A percentile compares a stretch with the other conserved stretches of the same genome.
These are phyloP conservation scores for Pseudozyma tsukubaensis DNA, from an alignment of 1,284 basidiomycete genomes.

Conservation along the genomic window DNA sequence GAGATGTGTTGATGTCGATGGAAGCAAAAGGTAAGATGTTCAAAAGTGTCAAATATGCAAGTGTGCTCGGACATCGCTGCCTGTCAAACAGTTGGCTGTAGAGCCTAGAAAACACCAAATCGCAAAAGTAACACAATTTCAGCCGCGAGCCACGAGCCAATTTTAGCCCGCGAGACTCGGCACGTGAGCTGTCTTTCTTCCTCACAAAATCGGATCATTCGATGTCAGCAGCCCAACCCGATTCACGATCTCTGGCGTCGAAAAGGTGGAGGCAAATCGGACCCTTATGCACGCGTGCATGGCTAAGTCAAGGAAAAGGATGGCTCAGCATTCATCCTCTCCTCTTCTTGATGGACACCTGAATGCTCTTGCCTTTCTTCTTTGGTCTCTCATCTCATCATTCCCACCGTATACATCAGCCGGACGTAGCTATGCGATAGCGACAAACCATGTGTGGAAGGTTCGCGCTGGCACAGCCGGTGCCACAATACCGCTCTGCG, in stretches of 20 bases:
- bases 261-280: constrained; percentile 3
- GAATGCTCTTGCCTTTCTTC: neutral
- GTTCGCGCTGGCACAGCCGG: constrained; percentile 53
- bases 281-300: constrained; percentile 2
- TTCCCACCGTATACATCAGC: neutral
- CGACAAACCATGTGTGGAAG: constrained; percentile 52
- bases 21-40: neutral
- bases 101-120: constrained; percentile 30
- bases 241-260: neutral
- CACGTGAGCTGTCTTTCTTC: constrained; percentile 25
- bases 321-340: neutral
- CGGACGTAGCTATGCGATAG: constrained; percentile 5
- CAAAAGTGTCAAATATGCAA: constrained; percentile 1
- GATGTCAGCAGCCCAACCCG: neutral
- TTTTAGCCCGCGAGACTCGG: constrained; percentile 10
- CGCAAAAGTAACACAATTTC: constrained; percentile 28
- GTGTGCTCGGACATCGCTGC: neutral
- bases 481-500: constrained; percentile 42
- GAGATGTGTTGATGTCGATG: neutral
- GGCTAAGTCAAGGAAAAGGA: neutral
- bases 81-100: neutral
- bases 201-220: neutral
- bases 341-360: neutral
- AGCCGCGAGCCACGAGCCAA: constrained; percentile 23
- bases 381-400: neutral